These are phyloP conservation scores for Orychophragmus violaceus DNA, from an alignment of 345 rosid species.

Conservation along the genomic window DNA sequence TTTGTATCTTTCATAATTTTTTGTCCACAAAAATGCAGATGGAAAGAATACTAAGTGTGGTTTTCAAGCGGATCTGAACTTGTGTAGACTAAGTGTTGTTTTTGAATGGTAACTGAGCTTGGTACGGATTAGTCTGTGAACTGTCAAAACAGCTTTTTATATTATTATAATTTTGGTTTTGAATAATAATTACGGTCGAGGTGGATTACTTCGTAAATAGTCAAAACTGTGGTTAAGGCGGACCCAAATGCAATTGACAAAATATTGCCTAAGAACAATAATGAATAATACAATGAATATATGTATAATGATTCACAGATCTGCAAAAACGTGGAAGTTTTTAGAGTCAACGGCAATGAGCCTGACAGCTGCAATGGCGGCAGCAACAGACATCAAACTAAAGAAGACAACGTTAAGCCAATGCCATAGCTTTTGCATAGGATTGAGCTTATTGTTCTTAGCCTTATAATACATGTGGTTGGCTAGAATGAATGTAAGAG, in stretches of 20 bases:
- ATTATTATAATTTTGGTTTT: too few species aligned
- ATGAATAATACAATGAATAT: conserved; percentile 1
- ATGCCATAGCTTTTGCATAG: conserved; percentile 65
- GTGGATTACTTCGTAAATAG: not conserved
- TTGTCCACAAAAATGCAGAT: too few species aligned
- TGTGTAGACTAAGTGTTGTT: too few species aligned
- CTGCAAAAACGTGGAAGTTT: conserved; percentile 77
- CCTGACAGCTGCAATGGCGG: conserved; percentile 65
- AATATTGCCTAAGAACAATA: not conserved
- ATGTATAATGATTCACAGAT: conserved; percentile 31
- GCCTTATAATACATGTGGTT: conserved; percentile 81
- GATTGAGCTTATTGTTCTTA: conserved; percentile 38
- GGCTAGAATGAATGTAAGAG: conserved; percentile 84
- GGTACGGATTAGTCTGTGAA: too few species aligned
- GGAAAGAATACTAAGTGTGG: too few species aligned
- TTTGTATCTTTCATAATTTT: too few species aligned
- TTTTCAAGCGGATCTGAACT: too few species aligned
- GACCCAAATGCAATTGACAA: too few species aligned
- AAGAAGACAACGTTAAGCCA: conserved; percentile 77
- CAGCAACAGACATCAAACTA: conserved; percentile 55
- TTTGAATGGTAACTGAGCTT: too few species aligned
- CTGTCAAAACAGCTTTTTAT: too few species aligned
- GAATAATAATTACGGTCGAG: too few species aligned
- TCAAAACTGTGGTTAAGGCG: conserved; percentile 6
- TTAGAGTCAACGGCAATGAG: conserved; percentile 76